Evolutionary conservation across 202 grass and related monocot species (phyloP), one percentile per base, ranked within the genome.

Genomic region (Brachypodium distachyon): DNA sequence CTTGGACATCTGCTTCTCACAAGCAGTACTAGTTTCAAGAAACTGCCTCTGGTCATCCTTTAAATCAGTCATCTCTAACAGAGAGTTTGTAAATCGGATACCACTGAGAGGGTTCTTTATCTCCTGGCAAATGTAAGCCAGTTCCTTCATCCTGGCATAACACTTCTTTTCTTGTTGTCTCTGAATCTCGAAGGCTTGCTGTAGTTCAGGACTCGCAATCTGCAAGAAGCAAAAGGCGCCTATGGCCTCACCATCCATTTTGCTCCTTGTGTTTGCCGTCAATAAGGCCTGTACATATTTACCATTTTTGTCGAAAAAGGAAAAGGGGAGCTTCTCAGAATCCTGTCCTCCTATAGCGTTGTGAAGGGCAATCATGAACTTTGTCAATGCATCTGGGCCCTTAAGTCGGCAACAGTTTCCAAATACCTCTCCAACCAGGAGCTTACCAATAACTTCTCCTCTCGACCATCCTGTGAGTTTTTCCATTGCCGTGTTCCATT

Each of bases 401-500:
- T 93, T 98, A 13, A 98, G 85, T 74, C 80, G 79, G 67, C 95
- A 98, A 81, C 58, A 90, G 82, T 81, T 90, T 40, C 95, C 95
- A 88, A 98, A 98, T 66, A 95, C 70, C 87, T 98, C 95, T 43
- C 95, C 91, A 22, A 92, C 86, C 73, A 95, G 76, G 79, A 98
- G 81, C 52, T 92, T 98, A 48, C 95, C 85, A 39, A 84, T 73
- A 63, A 98, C 84, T 84, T 95, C 91, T 61, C 74, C 85, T 85
- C 70, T 98, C 11, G 83, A 78, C 91, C 91, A 98, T 67, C 95
- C 95, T 48, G 95, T 98, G 56, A 98, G 87, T 73, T 92, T 98
- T 88, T 98, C 95, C 89, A 98, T 98, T 65, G 95, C 91, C 1
- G 54, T 87, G 74, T 98, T 98, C 95, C 95, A 98, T 77, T 98